These are phyloP conservation scores for Mycena metata DNA, from an alignment of 768 basidiomycete genomes.

Conservation along the genomic window DNA sequence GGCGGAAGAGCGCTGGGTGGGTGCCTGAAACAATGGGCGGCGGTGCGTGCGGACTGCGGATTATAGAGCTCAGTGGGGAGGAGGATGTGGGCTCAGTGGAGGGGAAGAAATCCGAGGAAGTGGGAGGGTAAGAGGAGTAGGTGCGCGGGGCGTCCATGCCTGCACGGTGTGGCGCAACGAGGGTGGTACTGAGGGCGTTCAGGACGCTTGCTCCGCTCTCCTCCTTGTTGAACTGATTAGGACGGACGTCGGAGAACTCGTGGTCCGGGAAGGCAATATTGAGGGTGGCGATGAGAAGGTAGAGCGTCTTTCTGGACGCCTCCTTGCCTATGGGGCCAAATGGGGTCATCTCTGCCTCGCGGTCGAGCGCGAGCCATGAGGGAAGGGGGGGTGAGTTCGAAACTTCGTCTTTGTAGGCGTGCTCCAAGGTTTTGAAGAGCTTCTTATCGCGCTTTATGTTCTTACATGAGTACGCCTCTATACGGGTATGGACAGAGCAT, in stretches of 20 bases:
- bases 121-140: conserved; percentile 89
- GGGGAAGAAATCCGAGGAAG: conserved; percentile 79
- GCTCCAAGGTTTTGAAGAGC: conserved; percentile 93
- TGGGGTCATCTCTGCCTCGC: conserved; percentile 82
- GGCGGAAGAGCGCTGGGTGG: conserved; percentile 89
- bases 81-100: conserved; percentile 80
- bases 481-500: conserved; percentile 89
- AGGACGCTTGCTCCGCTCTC: conserved; percentile 84
- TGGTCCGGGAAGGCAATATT: conserved; percentile 98
- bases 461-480: conserved; percentile 99
- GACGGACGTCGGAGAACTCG: conserved; percentile 94
- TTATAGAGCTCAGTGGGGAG: conserved; percentile 71
- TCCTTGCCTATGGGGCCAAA: conserved; percentile 94
- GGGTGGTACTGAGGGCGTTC: conserved; percentile 86
- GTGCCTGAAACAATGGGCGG: conserved; percentile 84
- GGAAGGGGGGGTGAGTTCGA: conserved; percentile 89
- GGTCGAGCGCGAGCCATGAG: conserved; percentile 79
- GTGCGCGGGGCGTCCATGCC: conserved; percentile 80
- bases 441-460: conserved; percentile 97
- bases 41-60: conserved; percentile 76
- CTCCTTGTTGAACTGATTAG: conserved; percentile 91
- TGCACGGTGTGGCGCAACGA: conserved; percentile 78
- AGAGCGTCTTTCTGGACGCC: conserved; percentile 90
- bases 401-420: conserved; percentile 84
- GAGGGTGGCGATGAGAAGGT: conserved; percentile 95